Evolutionary conservation across 331 rosid genomes (phyloP).

Genomic region (Rhamnella rubrinervis): DNA sequence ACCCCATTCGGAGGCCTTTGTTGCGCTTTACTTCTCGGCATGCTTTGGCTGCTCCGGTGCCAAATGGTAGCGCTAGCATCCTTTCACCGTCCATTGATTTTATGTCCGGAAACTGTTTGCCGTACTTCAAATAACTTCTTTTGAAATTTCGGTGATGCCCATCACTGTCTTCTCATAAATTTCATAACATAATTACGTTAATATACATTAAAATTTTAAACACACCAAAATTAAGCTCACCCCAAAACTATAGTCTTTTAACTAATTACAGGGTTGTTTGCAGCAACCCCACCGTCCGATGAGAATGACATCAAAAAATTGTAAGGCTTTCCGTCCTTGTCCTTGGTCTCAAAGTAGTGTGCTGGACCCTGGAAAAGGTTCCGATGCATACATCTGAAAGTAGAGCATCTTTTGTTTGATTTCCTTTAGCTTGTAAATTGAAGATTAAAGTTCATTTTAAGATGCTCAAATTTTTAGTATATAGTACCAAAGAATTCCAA

Average conservation of each 20-base stretch:
- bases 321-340: constrained; percentile 16
- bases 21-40: too few relatives aligned
- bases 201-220: too few relatives aligned
- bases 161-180: too few relatives aligned
- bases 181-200: too few relatives aligned
- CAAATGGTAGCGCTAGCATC: constrained; percentile 29
- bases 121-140: constrained; percentile 7
- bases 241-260: too few relatives aligned
- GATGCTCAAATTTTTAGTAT: too few relatives aligned
- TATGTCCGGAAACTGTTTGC: neutral
- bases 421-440: constrained; percentile 23
- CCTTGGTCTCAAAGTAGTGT: constrained; percentile 31
- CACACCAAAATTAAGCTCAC: too few relatives aligned
- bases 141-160: neutral
- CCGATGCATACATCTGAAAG: constrained; percentile 30
- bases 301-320: constrained; percentile 28
- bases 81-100: neutral
- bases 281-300: constrained; percentile 43
- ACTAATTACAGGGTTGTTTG: constrained; percentile 38
- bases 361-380: constrained; percentile 36
- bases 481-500: too few relatives aligned
- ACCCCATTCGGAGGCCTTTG: too few relatives aligned
- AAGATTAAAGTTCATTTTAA: neutral
- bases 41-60: too few relatives aligned
- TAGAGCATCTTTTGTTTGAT: constrained; percentile 19